These are phyloP conservation scores for Fusarium transvaalense DNA, from an alignment of 2,329 filamentous ascomycete genomes.

Conservation along the genomic window DNA sequence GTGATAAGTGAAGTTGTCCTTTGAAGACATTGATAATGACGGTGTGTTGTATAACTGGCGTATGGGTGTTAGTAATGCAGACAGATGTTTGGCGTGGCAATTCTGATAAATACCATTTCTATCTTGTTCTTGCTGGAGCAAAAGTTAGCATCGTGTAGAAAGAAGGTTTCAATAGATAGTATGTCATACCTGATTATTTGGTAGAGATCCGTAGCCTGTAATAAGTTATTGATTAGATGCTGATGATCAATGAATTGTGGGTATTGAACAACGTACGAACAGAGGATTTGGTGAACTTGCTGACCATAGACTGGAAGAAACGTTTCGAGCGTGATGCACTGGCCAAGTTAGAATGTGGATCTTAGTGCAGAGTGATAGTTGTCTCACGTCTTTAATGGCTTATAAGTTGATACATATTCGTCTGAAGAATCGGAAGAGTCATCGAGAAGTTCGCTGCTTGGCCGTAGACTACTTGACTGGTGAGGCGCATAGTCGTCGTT, in stretches of 20 bases:
- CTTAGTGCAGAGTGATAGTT: background rate
- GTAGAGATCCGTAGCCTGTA: conserved; percentile 39
- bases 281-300: conserved; percentile 40
- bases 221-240: no score
- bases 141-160: conserved; percentile 14
- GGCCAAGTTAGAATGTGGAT: conserved; percentile 26
- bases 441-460: conserved; percentile 20
- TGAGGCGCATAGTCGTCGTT: conserved; percentile 21
- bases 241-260: no score
- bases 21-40: conserved; percentile 41
- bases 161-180: background rate
- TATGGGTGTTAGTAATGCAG: conserved; percentile 20
- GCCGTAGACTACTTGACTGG: conserved; percentile 18
- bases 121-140: conserved; percentile 42
- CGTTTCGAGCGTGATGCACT: conserved; percentile 39
- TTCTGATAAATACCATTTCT: conserved; percentile 36
- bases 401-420: conserved; percentile 34
- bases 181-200: conserved; percentile 40
- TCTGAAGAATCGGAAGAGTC: conserved; percentile 44
- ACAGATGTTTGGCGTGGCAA: background rate
- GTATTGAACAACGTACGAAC: conserved; percentile 29
- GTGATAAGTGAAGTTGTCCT: conserved; percentile 40
- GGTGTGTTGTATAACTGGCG: conserved; percentile 41
- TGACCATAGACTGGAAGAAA: conserved; percentile 42
- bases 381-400: conserved; percentile 37